phyloP scores from a whole-genome alignment of 2,329 filamentous ascomycete species.

The Didymella pinodella region DNA sequence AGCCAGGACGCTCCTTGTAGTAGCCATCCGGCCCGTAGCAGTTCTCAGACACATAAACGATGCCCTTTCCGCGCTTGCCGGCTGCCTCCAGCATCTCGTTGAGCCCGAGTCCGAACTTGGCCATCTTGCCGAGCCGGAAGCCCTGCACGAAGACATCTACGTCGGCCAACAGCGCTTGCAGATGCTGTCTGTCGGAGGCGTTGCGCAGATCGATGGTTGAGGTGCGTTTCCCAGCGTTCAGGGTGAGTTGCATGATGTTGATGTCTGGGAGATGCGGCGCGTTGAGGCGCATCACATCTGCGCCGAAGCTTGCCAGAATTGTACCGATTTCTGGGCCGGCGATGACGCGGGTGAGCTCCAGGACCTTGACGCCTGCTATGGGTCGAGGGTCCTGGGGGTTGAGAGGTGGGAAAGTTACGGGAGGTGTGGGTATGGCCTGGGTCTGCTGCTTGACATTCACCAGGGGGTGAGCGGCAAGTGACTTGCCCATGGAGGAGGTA shows the following conservation, averaged over 20 bases:
- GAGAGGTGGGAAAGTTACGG: slow-evolving; percentile 44
- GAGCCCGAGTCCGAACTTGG: slow-evolving; percentile 53
- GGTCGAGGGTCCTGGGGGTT: slow-evolving; percentile 37
- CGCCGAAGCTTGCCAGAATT: slow-evolving; percentile 52
- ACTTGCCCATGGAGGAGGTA: slow-evolving; percentile 55
- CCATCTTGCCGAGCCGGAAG: slow-evolving; percentile 58
- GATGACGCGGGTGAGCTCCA: slow-evolving; percentile 51
- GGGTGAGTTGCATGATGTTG: slow-evolving; percentile 46
- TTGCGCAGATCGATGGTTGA: slow-evolving; percentile 56
- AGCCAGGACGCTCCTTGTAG: slow-evolving; percentile 57
- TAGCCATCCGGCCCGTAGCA: slow-evolving; percentile 60
- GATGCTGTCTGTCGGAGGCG: slow-evolving; percentile 31
- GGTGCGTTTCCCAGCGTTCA: slow-evolving; percentile 55
- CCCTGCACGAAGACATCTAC: slow-evolving; percentile 63
- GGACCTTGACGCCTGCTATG: slow-evolving; percentile 52
- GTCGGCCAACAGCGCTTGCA: slow-evolving; percentile 53
- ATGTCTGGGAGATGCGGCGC: slow-evolving; percentile 48
- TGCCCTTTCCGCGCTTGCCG: slow-evolving; percentile 52
- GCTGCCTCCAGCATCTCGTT: slow-evolving; percentile 54
- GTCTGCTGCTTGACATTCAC: slow-evolving; percentile 50
- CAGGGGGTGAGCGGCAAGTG: slow-evolving; percentile 53
- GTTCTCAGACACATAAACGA: slow-evolving; percentile 61
- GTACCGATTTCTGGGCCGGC: slow-evolving; percentile 52
- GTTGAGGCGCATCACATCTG: slow-evolving; percentile 55
- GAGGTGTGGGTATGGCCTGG: slow-evolving; percentile 36